Conservation (phyloP, 495 filamentous ascomycete genomes). For the Aspergillus homomorphus region DNA sequence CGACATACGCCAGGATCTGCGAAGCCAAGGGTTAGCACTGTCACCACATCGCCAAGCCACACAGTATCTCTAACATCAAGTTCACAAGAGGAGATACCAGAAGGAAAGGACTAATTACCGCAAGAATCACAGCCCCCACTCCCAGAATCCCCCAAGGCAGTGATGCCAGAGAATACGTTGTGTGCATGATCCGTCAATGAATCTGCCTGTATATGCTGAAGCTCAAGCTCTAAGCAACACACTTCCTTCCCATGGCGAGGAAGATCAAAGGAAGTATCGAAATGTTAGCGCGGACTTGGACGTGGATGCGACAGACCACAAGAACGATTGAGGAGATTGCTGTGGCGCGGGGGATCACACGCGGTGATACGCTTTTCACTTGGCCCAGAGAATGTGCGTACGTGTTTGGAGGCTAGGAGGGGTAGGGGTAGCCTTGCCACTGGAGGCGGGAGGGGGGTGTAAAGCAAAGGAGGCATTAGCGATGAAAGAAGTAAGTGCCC, state of each 20-base stretch:
- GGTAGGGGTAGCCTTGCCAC: neutral
- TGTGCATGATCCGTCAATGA: neutral
- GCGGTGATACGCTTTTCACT: neutral
- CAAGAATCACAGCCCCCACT: neutral
- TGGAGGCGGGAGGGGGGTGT: neutral
- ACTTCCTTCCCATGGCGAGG: neutral
- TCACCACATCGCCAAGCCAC: neutral
- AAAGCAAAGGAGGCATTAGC: neutral
- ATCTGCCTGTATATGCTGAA: neutral
- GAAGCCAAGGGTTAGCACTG: neutral
- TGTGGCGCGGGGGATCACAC: neutral
- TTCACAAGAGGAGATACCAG: neutral
- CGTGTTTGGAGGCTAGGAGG: neutral
- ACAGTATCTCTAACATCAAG: neutral
- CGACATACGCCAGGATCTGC: constrained; percentile 2
- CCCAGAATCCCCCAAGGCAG: neutral
- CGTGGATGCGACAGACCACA: neutral
- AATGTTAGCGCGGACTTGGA: neutral
- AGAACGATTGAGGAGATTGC: neutral
- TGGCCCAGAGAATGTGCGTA: neutral
- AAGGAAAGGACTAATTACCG: neutral
- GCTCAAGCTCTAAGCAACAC: neutral
- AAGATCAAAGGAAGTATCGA: too few relatives aligned
- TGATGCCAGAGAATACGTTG: neutral
- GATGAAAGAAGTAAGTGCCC: neutral